A percentile compares a stretch with the other conserved stretches of the same genome.
Evolutionary conservation across 371 early-diverging fungal genomes (phyloP).

Genomic region (Apophysomyces sp.): DNA sequence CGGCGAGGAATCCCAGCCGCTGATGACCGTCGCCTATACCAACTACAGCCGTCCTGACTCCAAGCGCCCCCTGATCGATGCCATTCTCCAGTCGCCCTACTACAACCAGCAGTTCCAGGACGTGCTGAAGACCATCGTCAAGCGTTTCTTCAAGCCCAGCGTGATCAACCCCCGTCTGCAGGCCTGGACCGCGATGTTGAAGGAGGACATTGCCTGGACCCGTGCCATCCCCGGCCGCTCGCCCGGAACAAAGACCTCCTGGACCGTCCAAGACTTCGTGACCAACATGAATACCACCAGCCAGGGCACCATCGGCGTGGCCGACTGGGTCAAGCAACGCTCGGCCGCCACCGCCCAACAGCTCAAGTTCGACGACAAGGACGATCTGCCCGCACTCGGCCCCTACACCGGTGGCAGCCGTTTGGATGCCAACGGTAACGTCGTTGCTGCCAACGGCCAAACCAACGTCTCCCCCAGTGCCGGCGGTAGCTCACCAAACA

Average conservation of each 20-base stretch:
- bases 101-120: constrained; percentile 46
- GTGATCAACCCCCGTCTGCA: constrained; percentile 46
- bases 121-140: constrained; percentile 49
- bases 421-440: constrained; percentile 32
- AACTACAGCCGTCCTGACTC: constrained; percentile 37
- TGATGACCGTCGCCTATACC: constrained; percentile 39
- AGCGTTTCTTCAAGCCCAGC: constrained; percentile 54
- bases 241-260: constrained; percentile 44
- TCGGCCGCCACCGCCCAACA: constrained; percentile 28
- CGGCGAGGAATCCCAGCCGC: constrained; percentile 29
- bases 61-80: constrained; percentile 35
- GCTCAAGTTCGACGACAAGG: constrained; percentile 32
- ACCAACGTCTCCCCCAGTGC: constrained; percentile 8
- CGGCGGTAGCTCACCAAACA: neutral
- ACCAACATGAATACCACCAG: constrained; percentile 30
- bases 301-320: constrained; percentile 20
- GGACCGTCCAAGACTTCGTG: constrained; percentile 43
- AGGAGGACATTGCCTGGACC: constrained; percentile 56
- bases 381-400: constrained; percentile 39
- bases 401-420: constrained; percentile 32
- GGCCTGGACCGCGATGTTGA: constrained; percentile 52
- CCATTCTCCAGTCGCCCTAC: constrained; percentile 41
- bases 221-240: constrained; percentile 38
- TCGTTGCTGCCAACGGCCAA: constrained; percentile 12
- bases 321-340: constrained; percentile 34